Conservation (phyloP, 2,329 filamentous ascomycete species). For the Trichoderma sp. region DNA sequence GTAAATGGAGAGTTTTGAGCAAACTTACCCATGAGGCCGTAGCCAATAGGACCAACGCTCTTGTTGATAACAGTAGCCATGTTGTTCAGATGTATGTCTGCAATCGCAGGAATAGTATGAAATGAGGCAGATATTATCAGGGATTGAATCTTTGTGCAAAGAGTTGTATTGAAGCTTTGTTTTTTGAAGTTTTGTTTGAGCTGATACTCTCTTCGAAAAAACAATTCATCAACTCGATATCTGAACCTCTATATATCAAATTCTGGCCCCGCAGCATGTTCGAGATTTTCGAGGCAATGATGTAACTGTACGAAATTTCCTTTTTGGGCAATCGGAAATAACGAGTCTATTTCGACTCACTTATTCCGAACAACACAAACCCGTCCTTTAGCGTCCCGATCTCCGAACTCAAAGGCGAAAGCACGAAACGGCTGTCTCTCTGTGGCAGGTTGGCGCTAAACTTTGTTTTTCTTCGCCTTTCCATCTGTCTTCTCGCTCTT, state of each 20-base stretch:
- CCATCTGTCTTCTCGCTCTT: not conserved
- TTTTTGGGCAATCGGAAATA: conserved; percentile 1
- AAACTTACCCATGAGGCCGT: conserved; percentile 52
- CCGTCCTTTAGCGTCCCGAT: not conserved
- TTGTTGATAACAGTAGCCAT: conserved; percentile 38
- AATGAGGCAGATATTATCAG: not conserved
- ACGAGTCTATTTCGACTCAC: not conserved
- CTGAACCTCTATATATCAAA: conserved; percentile 5
- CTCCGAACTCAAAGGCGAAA: not conserved
- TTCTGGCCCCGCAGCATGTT: not conserved
- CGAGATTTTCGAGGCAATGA: not conserved
- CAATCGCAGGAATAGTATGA: not conserved
- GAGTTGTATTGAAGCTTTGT: not conserved
- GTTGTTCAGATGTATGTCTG: not conserved
- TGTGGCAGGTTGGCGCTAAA: not conserved
- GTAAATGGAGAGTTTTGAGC: not conserved
- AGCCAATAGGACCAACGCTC: conserved; percentile 49
- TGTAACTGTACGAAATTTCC: not conserved
- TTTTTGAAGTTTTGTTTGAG: not conserved
- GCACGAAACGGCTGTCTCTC: not conserved
- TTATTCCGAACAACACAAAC: conserved; percentile 7
- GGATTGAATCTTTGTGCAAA: not conserved
- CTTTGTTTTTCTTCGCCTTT: not conserved
- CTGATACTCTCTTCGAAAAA: not conserved
- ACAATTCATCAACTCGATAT: not conserved